These are phyloP conservation scores for Lasiosphaeriaceae sp. DNA, from an alignment of 495 filamentous ascomycete genomes.

Conservation along the genomic window DNA sequence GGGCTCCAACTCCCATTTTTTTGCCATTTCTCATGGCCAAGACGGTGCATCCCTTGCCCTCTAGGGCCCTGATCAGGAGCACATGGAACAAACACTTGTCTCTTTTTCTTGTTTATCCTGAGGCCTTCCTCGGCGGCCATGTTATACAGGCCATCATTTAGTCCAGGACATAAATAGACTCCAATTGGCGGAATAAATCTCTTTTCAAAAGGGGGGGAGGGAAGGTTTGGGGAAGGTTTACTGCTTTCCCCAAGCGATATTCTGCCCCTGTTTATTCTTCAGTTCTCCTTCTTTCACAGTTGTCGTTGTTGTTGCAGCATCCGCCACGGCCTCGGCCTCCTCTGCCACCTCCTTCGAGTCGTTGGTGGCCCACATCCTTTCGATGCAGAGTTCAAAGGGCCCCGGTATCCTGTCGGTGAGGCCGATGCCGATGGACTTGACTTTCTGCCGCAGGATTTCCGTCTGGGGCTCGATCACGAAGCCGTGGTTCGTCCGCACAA, in stretches of 20 bases:
- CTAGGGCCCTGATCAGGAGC: too few relatives aligned
- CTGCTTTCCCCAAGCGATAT: conserved; percentile 40
- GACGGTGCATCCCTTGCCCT: too few relatives aligned
- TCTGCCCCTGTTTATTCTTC: conserved; percentile 44
- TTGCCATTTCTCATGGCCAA: too few relatives aligned
- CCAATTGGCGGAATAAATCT: too few relatives aligned
- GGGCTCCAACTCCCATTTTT: too few relatives aligned
- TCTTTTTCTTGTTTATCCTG: too few relatives aligned
- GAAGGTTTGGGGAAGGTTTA: conserved; percentile 8
- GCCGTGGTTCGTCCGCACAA: conserved; percentile 91
- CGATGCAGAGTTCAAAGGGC: conserved; percentile 77
- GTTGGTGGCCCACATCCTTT: conserved; percentile 81
- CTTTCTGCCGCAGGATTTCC: conserved; percentile 77
- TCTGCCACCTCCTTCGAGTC: conserved; percentile 38
- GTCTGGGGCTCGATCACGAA: conserved; percentile 86
- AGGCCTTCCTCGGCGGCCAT: too few relatives aligned
- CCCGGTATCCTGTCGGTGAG: conserved; percentile 86
- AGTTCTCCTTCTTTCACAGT: conserved; percentile 31
- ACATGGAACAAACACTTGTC: too few relatives aligned
- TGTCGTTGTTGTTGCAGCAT: too few relatives aligned
- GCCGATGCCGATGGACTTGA: conserved; percentile 80
- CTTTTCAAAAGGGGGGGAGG: too few relatives aligned
- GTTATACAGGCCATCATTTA: too few relatives aligned
- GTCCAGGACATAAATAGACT: too few relatives aligned
- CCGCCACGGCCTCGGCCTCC: conserved; percentile 33